Percentiles rank a stretch among this genome's conserved stretches.
phyloP scores from a whole-genome alignment of 2,329 filamentous ascomycete genomes.

The Fusarium sp. region DNA sequence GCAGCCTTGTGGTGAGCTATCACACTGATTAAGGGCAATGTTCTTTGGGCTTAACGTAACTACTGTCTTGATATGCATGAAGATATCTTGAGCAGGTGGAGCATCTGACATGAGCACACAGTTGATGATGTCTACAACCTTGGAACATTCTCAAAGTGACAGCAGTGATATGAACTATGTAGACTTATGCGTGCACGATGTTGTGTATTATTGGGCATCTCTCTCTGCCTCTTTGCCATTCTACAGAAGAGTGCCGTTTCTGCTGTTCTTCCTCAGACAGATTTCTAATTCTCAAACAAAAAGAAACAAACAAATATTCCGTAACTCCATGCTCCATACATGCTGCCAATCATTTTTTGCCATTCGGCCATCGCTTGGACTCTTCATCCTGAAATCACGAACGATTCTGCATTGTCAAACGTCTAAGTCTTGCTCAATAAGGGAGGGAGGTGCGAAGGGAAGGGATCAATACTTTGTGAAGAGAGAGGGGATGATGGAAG shows the following conservation, averaged over 20 bases:
- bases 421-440: rapidly evolving
- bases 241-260: no score
- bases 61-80: background rate
- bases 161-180: background rate
- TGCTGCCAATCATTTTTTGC: background rate
- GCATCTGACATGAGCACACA: rapidly evolving
- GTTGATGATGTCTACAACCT: no score
- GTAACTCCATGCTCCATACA: background rate
- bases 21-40: rapidly evolving
- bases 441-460: background rate
- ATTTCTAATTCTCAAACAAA: background rate
- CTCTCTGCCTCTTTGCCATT: background rate
- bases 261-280: background rate
- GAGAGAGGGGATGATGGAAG: conserved; percentile 10
- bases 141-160: background rate
- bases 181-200: no score
- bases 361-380: background rate
- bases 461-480: background rate
- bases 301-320: background rate
- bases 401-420: background rate
- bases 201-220: background rate
- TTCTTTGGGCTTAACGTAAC: background rate
- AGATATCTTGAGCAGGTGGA: background rate
- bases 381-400: background rate
- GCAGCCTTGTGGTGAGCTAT: background rate